Evolutionary conservation across 306 rosid genomes (phyloP).

Genomic region (Datisca glomerata): DNA sequence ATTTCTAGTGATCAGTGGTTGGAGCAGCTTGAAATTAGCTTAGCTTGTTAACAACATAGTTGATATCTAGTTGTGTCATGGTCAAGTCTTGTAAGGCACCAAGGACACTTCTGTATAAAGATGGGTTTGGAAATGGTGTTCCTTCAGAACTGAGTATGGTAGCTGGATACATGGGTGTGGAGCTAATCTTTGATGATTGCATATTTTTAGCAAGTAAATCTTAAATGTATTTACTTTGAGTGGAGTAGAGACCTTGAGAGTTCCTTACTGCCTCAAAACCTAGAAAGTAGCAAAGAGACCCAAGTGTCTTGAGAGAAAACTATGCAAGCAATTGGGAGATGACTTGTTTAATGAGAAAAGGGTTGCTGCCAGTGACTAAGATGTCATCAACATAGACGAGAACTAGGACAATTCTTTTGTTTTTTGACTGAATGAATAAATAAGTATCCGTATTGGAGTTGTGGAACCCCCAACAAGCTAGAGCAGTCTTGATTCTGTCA

Average conservation of each 20-base stretch:
- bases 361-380: neutral
- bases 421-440: neutral
- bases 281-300: neutral
- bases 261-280: too few relatives aligned
- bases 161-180: neutral
- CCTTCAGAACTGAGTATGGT: neutral
- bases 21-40: too few relatives aligned
- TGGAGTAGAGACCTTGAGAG: too few relatives aligned
- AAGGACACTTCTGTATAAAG: neutral
- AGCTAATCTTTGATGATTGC: too few relatives aligned
- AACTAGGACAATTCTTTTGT: neutral
- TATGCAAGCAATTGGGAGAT: neutral
- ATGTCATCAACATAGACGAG: neutral
- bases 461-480: neutral
- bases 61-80: neutral
- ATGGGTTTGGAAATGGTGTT: neutral
- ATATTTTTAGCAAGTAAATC: too few relatives aligned
- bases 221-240: too few relatives aligned
- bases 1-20: neutral
- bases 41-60: neutral
- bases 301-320: neutral
- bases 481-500: too few relatives aligned
- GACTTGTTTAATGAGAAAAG: neutral
- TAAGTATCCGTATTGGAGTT: neutral
- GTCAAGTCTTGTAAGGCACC: too few relatives aligned